Conservation (phyloP, 2,329 filamentous ascomycete genomes). For the Furcasterigmium furcatum region DNA sequence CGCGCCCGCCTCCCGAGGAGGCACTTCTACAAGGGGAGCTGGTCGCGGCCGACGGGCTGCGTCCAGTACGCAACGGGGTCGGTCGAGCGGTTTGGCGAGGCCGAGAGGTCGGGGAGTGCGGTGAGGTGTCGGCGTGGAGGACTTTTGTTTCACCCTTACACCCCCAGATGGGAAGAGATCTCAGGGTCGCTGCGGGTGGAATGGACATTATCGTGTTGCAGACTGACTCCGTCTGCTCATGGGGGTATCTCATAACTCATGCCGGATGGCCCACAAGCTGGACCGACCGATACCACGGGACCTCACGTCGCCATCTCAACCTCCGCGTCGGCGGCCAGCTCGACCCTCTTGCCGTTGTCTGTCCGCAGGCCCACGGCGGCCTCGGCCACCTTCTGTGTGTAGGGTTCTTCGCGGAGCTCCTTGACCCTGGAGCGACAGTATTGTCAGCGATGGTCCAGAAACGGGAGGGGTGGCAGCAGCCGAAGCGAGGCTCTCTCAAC, state of each 20-base stretch:
- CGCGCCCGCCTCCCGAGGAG: conserved; percentile 33
- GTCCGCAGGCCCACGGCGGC: conserved; percentile 70
- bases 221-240: background rate
- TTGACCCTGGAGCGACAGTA: conserved; percentile 61
- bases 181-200: no score
- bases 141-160: no score
- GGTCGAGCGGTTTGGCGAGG: conserved; percentile 42
- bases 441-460: background rate
- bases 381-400: conserved; percentile 82
- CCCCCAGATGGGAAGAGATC: no score
- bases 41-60: conserved; percentile 19
- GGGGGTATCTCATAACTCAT: background rate
- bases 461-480: no score
- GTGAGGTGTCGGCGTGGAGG: no score
- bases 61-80: conserved; percentile 29
- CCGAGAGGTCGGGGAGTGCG: conserved; percentile 42
- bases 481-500: no score
- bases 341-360: conserved; percentile 51
- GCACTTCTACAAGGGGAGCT: conserved; percentile 24
- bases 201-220: background rate
- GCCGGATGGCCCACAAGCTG: background rate
- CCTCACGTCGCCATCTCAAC: conserved; percentile 30
- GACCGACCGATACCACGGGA: background rate
- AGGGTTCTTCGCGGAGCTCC: conserved; percentile 78
- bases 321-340: conserved; percentile 24